Evolutionary conservation across 2,329 filamentous ascomycete genomes (phyloP).

Genomic region (Exophiala aquamarina): DNA sequence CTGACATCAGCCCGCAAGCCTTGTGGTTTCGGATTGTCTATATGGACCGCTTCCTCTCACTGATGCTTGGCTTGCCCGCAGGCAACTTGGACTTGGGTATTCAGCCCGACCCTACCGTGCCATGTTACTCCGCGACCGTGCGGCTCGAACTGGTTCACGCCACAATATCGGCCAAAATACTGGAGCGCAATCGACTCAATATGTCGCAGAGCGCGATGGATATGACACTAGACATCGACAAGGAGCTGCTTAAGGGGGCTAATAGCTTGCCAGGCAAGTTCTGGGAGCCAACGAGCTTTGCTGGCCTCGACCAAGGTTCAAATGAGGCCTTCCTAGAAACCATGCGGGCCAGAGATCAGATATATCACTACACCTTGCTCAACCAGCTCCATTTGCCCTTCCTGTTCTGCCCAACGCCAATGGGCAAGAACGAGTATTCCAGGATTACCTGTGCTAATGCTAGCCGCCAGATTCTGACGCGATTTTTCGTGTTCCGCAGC

Average conservation of each 20-base stretch:
- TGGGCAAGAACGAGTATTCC: slow-evolving; percentile 45
- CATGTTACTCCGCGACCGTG: neutral
- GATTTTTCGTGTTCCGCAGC: slow-evolving; percentile 5
- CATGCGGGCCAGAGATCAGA: slow-evolving; percentile 46
- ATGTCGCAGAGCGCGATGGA: slow-evolving; percentile 38
- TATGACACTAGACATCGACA: slow-evolving; percentile 48
- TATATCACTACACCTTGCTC: slow-evolving; percentile 53
- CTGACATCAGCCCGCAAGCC: slow-evolving; percentile 23
- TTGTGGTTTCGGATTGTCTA: slow-evolving; percentile 43
- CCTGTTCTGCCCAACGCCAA: slow-evolving; percentile 38
- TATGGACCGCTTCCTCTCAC: slow-evolving; percentile 39
- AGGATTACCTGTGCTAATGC: slow-evolving; percentile 51
- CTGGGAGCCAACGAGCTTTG: slow-evolving; percentile 44
- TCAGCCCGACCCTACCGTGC: neutral
- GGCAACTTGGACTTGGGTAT: slow-evolving; percentile 22
- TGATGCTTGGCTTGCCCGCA: slow-evolving; percentile 44
- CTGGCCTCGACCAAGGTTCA: neutral
- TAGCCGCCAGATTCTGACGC: slow-evolving; percentile 50
- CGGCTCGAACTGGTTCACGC: neutral
- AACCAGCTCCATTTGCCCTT: slow-evolving; percentile 58
- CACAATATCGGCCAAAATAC: neutral
- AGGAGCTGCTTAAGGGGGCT: slow-evolving; percentile 43
- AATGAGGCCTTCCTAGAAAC: slow-evolving; percentile 33
- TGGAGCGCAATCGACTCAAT: slow-evolving; percentile 42
- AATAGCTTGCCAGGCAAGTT: slow-evolving; percentile 46